A percentile compares a stretch with the other conserved stretches of the same genome.
phyloP scores from a whole-genome alignment of 352 stramenopile genomes.

The Phytophthora multivora region DNA sequence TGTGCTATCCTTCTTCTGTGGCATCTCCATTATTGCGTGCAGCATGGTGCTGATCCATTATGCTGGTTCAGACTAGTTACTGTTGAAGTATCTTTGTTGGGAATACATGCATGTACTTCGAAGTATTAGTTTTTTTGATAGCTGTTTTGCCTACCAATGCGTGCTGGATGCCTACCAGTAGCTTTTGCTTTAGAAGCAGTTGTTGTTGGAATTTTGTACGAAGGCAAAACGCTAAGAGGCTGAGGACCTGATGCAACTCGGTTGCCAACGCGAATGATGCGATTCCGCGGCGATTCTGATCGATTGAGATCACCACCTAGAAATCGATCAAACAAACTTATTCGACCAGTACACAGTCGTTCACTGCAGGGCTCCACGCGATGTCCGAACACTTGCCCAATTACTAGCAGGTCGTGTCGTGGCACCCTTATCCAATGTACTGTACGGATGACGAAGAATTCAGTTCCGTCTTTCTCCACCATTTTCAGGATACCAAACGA shows the following conservation, averaged over 20 bases:
- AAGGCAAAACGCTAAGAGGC: slow-evolving; percentile 4
- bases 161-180: neutral
- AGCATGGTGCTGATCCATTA: slow-evolving; percentile 89
- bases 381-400: slow-evolving; percentile 11
- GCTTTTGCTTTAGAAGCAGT: neutral
- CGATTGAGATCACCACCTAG: slow-evolving; percentile 1
- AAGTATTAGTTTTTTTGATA: slow-evolving; percentile 2
- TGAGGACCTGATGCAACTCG: neutral
- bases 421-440: slow-evolving; percentile 22
- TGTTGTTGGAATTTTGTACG: neutral
- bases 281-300: neutral
- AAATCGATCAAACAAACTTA: slow-evolving; percentile 15
- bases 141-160: neutral
- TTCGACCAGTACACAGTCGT: slow-evolving; percentile 1
- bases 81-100: neutral
- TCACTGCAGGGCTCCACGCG: slow-evolving; percentile 23
- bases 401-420: slow-evolving; percentile 19
- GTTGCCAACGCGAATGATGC: slow-evolving; percentile 5
- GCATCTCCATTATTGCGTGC: slow-evolving; percentile 88
- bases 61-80: slow-evolving; percentile 46
- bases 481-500: slow-evolving; percentile 27
- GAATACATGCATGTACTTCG: no score
- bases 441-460: slow-evolving; percentile 24
- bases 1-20: slow-evolving; percentile 84
- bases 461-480: slow-evolving; percentile 3